Evolutionary conservation across 306 rosid species (phyloP), one percentile per base, ranked within the genome.

Genomic region (Arachis hypogaea): DNA sequence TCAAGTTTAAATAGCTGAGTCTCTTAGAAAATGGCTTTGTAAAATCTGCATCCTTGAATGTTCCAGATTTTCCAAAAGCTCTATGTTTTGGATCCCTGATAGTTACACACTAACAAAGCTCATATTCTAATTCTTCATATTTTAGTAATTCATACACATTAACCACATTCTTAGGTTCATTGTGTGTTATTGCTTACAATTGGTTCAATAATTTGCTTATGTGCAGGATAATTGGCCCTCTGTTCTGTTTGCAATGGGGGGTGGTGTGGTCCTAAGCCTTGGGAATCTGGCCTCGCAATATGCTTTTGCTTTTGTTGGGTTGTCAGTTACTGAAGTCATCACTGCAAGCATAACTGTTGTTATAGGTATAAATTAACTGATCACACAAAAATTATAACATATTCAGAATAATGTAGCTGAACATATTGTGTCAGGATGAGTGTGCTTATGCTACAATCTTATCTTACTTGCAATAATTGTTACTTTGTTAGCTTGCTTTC

Each of bases 171-270:
- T 67, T 76, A 40, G 46, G 80, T 81, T 36, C 66, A 81, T 79
- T 87, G 77, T 69, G 7, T 68, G 58, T 59, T 63, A 29, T 10
- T 58, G 9, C 40, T 14, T 59, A n/a, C 52, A 49, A 72, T 57
- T 36, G 68, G 61, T 40, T 57, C 75, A 77, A 52, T 60, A 73
- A 73, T 68, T 8, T 72, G 52, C 47, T 11, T 71, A 40, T 30
- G 3, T 79, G 85, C 89, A 86, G 94, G 86, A 91, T 62, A 93
- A 91, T 73, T 93, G 97, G 98, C 88, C 90, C 18, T 91, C 97
- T 42, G 96, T 89, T 69, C 54, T 89, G 71, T 89, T 88, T 77
- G 98, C 97, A 56, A 86, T 91, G 98, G 90, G 79, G 0, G 94
- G 97, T 54, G 98, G 97, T 42, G 78, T 89, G 33, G 85, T 88